Base-by-base conservation (phyloP, 192 early-diverging fungal genomes). In the Coemansia sp. region DNA sequence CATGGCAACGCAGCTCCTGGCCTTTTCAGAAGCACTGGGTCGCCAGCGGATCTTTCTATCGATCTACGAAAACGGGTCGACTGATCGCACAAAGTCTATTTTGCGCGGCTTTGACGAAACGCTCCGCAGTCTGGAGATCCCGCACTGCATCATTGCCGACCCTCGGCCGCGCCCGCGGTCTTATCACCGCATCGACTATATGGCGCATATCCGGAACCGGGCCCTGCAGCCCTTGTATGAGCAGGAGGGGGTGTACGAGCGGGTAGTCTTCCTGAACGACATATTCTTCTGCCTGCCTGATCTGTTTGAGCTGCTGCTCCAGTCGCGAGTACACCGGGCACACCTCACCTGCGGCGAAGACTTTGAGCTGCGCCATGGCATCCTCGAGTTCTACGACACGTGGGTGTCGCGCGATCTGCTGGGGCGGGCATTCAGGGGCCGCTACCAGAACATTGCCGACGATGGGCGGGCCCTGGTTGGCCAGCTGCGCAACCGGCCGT, bases 311-410 rank as follows among this genome's bases (percentile, higher is more conserved):
- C 30, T 79, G 38, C 14, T 76, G 3, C 54, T 60, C 33, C 78
- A 79, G 49, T 56, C 69, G 14, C 47, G 51, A 7, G 27, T 50
- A 16, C 63, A 79, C 33, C 48, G 41, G 12, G 57, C 78, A 1
- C 74, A 79, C 21, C 44, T 79, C 16, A 61, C 65, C 1, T 79
- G 78, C 29, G 78, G 63, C 2, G 72, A 76, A 33, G 74, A 79
- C 33, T 54, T 76, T 54, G 66, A 59, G 33, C 21, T 44, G 28
- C 44, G 16, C 4, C 50, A 72, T 39, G 68, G 60, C 9, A 39
- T 39, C 0, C 43, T 67, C 14, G 29, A 38, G 12, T 76, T 76
- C 33, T 76, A 76, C 54, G 74, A 76, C 32, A 72, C 64, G 1
- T 76, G 74, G 74, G 74, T 76, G 0, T 44, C 74, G 11, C 68